A percentile compares a stretch with the other conserved stretches of the same genome.
Evolutionary conservation across 1,139 yeast genomes (phyloP).

Genomic region (Yamadazyma mexicana): DNA sequence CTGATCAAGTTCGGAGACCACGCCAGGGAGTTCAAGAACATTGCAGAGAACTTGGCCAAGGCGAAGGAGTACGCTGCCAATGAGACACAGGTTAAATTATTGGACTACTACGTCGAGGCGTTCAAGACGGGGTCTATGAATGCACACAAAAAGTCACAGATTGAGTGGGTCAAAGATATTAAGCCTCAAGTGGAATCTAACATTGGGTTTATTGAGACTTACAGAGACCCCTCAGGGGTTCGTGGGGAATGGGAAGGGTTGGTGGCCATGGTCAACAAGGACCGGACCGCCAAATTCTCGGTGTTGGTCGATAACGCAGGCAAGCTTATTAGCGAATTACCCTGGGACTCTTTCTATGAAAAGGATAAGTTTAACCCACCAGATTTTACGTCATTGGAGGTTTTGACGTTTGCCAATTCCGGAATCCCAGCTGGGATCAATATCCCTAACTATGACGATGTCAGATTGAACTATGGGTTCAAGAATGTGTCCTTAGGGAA

Average conservation of each 20-base stretch:
- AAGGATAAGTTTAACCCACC: conserved; percentile 89
- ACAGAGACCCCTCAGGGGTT: conserved; percentile 88
- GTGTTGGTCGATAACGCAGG: conserved; percentile 67
- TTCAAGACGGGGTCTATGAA: conserved; percentile 82
- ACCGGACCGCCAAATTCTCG: conserved; percentile 78
- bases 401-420: conserved; percentile 82
- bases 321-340: conserved; percentile 61
- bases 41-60: conserved; percentile 53
- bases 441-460: conserved; percentile 89
- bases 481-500: conserved; percentile 88
- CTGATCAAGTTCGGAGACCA: conserved; percentile 79
- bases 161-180: conserved; percentile 83
- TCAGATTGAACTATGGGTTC: conserved; percentile 78
- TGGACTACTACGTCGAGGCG: conserved; percentile 64
- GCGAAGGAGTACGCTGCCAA: conserved; percentile 72
- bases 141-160: conserved; percentile 82
- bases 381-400: conserved; percentile 87
- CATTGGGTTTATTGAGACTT: conserved; percentile 88
- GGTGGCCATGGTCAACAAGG: conserved; percentile 89
- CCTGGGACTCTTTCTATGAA: conserved; percentile 76
- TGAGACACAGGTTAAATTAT: conserved; percentile 66
- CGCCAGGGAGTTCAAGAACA: conserved; percentile 56
- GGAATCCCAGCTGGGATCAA: conserved; percentile 94
- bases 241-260: conserved; percentile 94
- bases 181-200: conserved; percentile 84